Conservation (phyloP, 768 basidiomycete species). For the Pilatotrama ljubarskyi region DNA sequence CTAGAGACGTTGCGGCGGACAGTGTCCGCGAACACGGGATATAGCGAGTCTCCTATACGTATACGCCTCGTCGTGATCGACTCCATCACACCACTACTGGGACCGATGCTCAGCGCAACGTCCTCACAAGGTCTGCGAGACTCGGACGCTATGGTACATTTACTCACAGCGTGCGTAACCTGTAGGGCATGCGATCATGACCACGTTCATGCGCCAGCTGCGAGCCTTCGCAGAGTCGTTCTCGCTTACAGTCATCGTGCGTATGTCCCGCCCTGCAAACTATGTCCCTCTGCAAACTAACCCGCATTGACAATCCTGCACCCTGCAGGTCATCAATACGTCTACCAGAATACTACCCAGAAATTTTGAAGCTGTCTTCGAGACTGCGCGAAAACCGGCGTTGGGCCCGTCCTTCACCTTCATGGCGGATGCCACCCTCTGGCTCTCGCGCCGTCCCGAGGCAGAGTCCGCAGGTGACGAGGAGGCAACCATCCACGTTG, state of each 20-base stretch:
- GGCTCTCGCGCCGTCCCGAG: conserved; percentile 46
- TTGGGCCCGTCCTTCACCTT: conserved; percentile 76
- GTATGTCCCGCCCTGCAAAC: conserved; percentile 25
- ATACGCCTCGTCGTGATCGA: conserved; percentile 63
- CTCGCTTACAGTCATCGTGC: conserved; percentile 54
- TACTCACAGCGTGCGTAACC: neutral
- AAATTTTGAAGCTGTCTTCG: conserved; percentile 31
- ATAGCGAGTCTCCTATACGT: conserved; percentile 6
- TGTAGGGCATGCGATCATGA: conserved; percentile 69
- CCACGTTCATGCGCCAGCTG: conserved; percentile 66
- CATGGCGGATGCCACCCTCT: conserved; percentile 72
- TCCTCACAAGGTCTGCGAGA: conserved; percentile 55
- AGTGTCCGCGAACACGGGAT: conserved; percentile 23
- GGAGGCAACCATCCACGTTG: conserved; percentile 14
- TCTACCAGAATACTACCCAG: conserved; percentile 43
- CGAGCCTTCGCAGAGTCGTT: conserved; percentile 47
- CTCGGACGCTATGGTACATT: neutral
- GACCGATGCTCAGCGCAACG: conserved; percentile 60
- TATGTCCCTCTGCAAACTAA: no score
- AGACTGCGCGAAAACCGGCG: conserved; percentile 59
- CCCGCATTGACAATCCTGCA: neutral
- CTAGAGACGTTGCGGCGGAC: conserved; percentile 45
- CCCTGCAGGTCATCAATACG: conserved; percentile 59
- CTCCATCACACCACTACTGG: conserved; percentile 60
- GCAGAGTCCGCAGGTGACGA: conserved; percentile 5